Conservation (phyloP, 148 eudicot species). For the Spergularia bocconei region DNA sequence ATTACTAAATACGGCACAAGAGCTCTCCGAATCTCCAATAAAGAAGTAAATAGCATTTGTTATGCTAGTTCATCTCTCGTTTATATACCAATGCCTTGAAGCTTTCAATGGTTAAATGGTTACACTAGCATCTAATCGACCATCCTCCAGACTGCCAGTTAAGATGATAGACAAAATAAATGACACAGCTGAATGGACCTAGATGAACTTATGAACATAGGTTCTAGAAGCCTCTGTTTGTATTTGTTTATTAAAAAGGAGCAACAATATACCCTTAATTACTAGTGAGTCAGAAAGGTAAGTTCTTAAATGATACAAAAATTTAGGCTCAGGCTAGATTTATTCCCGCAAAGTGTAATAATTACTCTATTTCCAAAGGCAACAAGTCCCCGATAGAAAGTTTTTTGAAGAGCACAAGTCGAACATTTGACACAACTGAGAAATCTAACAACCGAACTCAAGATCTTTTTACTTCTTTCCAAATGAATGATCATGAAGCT, state of each 20-base stretch:
- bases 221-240: neutral
- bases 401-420: neutral
- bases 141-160: conserved; percentile 3
- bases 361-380: neutral
- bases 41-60: neutral
- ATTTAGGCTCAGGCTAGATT: neutral
- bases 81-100: neutral
- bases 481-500: neutral
- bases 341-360: neutral
- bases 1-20: neutral
- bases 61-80: neutral
- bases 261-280: neutral
- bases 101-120: neutral
- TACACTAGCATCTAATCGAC: conserved; percentile 2
- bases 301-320: neutral
- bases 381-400: neutral
- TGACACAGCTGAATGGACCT: neutral
- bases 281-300: conserved; percentile 2
- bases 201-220: neutral
- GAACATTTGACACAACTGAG: neutral
- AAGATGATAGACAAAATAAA: neutral
- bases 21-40: neutral
- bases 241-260: neutral
- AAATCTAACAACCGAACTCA: conserved; percentile 4
- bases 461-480: neutral